Base-by-base conservation (phyloP, 2,329 filamentous ascomycete species). In the Verticillium albo-atrum region DNA sequence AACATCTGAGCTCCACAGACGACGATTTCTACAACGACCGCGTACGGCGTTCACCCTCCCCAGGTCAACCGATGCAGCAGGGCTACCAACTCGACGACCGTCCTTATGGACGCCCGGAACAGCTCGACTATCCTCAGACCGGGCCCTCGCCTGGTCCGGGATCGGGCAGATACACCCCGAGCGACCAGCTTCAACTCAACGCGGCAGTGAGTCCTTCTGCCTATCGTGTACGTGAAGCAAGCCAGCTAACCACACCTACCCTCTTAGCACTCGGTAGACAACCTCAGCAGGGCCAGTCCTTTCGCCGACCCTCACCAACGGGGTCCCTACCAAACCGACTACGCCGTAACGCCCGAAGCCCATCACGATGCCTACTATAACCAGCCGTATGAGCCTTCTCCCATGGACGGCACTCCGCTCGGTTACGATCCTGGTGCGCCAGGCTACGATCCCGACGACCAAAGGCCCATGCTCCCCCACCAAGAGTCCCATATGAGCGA, bases 301-400 rank as follows among this genome's bases (percentile, higher is more conserved):
- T 81, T 83, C 61, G 79, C 79, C 30, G 76, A 74, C 57, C 74
- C 76, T 30, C 75, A 74, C 59, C 74, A 75, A 58, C 73, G 73
- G 53, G 73, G 54, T 4, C 55, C 80, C 62, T 82, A 85, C 64
- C 78, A 81, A 50, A 80, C 81, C 60, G 89, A 92, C 59, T 93
- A 95, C 72, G 80, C 87, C 4, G 76, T 97, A 62, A 87, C 92
- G 68, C 92, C 94, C 10, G 88, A 96, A 72, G 87, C 88, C 60
- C 92, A 97, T 68, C 91, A 95, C 71, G 91, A 97, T 74, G 85
- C 86, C 58, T 97, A 97, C 78, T 94, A 90, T 73, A 91, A 88
- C 67, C 86, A 89, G 65, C 89, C 91, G 1, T 96, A 96, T 73
- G 84, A 92, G 65, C 90, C 91, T 14, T 78, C 83, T 10, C 81